Evolutionary conservation across 768 basidiomycete species (phyloP), one percentile per base, ranked within the genome.

Genomic region (Boletus rufocinnamomeus): DNA sequence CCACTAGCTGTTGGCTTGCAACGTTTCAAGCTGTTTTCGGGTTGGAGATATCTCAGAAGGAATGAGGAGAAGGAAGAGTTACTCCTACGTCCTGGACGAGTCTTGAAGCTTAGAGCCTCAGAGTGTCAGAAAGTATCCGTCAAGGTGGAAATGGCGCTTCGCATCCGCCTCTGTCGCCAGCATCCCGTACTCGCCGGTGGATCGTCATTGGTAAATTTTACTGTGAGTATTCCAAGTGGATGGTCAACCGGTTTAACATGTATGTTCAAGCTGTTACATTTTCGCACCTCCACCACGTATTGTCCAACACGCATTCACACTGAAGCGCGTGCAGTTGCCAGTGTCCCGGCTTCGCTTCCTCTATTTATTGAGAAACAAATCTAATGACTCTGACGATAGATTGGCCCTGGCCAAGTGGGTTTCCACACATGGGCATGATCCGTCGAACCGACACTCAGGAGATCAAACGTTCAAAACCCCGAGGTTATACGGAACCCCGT

Each of bases 1-100:
- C 9, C 2, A 27, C 44, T 17, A 17, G 23, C 25, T 45, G 44
- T 27, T 45, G 25, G 25, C 16, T 25, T 16, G 9, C 19, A 40
- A 40, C 38, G 9, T 40, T 38, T 38, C 16, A 3, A 38, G 37
- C 17, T 3, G 19, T 19, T 19, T 38, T 37, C 35, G 16, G 16
- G 35, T 16, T 6, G 16, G 16, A 17, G 17, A 28, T 7, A 6
- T 35, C 34, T 35, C 13, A 14, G 34, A 35, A 35, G 6, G 16
- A 37, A 16, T 17, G 35, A 35, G 14, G 6, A 34, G 13, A 17
- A 37, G 35, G 16, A 35, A 35, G 35, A 16, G 14, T 14, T 16
- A 35, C 10, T 19, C n/a, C n/a, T n/a, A n/a, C n/a, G 32, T 64
- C 17, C n/a, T 54, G 21, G 57, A 56, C 7, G 45, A 59, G 2